A percentile compares a stretch with the other conserved stretches of the same genome.
phyloP scores from a whole-genome alignment of 257 asterid genomes.

The Jasminum sambac region DNA sequence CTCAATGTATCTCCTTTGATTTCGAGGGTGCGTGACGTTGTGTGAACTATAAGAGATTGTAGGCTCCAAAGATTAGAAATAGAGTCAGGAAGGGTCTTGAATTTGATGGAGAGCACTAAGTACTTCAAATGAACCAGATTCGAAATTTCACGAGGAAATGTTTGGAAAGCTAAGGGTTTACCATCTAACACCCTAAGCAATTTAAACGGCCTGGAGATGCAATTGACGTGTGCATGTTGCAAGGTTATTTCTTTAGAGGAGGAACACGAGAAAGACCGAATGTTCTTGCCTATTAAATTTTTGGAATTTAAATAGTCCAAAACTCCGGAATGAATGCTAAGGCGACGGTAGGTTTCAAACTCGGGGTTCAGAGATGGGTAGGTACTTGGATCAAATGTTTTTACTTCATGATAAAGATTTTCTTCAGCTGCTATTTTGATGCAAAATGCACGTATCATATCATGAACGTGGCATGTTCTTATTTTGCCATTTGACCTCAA shows the following conservation, averaged over 20 bases:
- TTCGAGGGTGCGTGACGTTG: slow-evolving; percentile 24
- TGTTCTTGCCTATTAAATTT: slow-evolving; percentile 22
- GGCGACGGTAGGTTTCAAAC: slow-evolving; percentile 26
- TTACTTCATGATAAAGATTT: slow-evolving; percentile 35
- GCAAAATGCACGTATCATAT: slow-evolving; percentile 30
- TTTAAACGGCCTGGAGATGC: slow-evolving; percentile 37
- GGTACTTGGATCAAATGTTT: slow-evolving; percentile 20
- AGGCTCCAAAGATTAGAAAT: slow-evolving; percentile 40
- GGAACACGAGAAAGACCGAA: slow-evolving; percentile 43
- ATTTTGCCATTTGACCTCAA: slow-evolving; percentile 26
- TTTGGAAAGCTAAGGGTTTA: slow-evolving; percentile 32
- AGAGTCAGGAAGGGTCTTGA: slow-evolving; percentile 29
- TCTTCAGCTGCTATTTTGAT: slow-evolving; percentile 18
- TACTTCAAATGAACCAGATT: slow-evolving; percentile 40
- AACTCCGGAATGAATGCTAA: slow-evolving; percentile 38
- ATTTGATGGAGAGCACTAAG: slow-evolving; percentile 31
- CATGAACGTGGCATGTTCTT: slow-evolving; percentile 32
- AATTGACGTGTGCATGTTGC: slow-evolving; percentile 17
- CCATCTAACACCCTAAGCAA: slow-evolving; percentile 46
- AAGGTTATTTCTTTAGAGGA: slow-evolving; percentile 29
- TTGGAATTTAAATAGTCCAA: slow-evolving; percentile 13
- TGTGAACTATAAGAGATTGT: slow-evolving; percentile 38
- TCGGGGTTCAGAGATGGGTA: not conserved
- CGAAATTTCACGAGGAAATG: slow-evolving; percentile 28
- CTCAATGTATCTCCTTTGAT: slow-evolving; percentile 33